A percentile compares a stretch with the other conserved stretches of the same genome.
Conservation (phyloP, 257 asterid species). For the Plantago major region DNA sequence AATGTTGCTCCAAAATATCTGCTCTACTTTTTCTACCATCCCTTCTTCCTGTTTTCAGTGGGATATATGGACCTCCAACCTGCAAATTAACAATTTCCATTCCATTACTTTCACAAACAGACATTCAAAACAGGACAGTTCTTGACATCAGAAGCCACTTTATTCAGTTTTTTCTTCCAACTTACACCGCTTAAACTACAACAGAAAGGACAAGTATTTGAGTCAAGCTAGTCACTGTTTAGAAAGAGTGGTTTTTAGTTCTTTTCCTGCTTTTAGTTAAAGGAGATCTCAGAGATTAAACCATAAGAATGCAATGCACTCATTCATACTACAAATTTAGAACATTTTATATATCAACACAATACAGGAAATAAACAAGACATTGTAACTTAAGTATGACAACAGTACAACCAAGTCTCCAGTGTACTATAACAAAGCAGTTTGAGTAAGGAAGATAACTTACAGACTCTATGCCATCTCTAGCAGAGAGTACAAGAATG, state of each 20-base stretch:
- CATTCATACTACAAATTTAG: too few relatives aligned
- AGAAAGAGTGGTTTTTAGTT: too few relatives aligned
- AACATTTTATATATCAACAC: too few relatives aligned
- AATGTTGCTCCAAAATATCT: slow-evolving; percentile 65
- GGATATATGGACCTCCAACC: slow-evolving; percentile 92
- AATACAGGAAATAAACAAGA: too few relatives aligned
- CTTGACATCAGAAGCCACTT: background rate
- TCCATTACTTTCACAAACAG: background rate
- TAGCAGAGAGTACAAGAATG: slow-evolving; percentile 82
- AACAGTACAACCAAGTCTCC: too few relatives aligned
- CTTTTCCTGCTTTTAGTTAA: too few relatives aligned
- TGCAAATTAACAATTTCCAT: slow-evolving; percentile 17
- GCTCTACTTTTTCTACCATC: slow-evolving; percentile 92
- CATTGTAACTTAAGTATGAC: too few relatives aligned
- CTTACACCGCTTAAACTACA: background rate
- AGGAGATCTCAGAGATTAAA: too few relatives aligned
- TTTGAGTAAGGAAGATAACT: slow-evolving; percentile 1
- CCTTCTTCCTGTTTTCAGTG: slow-evolving; percentile 86
- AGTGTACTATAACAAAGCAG: background rate
- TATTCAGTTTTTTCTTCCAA: background rate
- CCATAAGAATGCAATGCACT: too few relatives aligned
- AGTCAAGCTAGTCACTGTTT: background rate
- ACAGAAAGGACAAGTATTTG: slow-evolving; percentile 12
- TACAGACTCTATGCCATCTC: slow-evolving; percentile 82
- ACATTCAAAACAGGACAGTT: background rate